Evolutionary conservation across 2,329 filamentous ascomycete species (phyloP).

Genomic region (Samsoniella hepiali): DNA sequence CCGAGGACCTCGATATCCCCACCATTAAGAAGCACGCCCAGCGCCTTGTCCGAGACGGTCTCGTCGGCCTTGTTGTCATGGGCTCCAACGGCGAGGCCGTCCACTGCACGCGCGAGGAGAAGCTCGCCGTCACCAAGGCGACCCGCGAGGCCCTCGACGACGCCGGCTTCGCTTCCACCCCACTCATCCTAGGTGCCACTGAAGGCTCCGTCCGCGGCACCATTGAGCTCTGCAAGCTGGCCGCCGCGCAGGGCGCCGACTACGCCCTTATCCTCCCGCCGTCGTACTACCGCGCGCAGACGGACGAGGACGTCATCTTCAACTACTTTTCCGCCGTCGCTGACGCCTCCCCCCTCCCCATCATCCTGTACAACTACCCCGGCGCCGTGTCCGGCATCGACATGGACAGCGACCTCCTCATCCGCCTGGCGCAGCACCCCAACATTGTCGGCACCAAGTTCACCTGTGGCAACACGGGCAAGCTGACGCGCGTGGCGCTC

Average conservation of each 20-base stretch:
- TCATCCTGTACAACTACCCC: conserved; percentile 89
- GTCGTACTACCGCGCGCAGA: conserved; percentile 75
- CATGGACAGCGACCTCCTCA: conserved; percentile 84
- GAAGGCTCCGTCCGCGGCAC: conserved; percentile 80
- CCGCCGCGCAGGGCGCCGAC: conserved; percentile 68
- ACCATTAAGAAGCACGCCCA: conserved; percentile 77
- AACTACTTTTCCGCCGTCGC: conserved; percentile 74
- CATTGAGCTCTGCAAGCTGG: conserved; percentile 68
- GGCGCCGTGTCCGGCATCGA: conserved; percentile 83
- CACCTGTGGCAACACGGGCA: conserved; percentile 87
- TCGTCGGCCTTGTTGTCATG: conserved; percentile 81
- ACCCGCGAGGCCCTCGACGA: conserved; percentile 79
- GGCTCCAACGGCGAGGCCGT: conserved; percentile 89
- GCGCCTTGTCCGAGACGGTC: conserved; percentile 71
- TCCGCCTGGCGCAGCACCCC: conserved; percentile 72
- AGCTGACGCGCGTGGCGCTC: conserved; percentile 76
- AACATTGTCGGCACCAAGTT: conserved; percentile 90
- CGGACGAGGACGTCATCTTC: conserved; percentile 70
- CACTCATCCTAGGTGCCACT: conserved; percentile 77
- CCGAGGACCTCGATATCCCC: conserved; percentile 79
- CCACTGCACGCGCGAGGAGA: conserved; percentile 77
- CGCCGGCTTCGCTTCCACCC: conserved; percentile 71
- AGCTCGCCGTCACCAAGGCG: conserved; percentile 68
- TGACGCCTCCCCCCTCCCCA: conserved; percentile 69
- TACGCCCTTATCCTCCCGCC: conserved; percentile 78